Conservation (phyloP, 2,329 filamentous ascomycete species). For the Fusarium circinatum region DNA sequence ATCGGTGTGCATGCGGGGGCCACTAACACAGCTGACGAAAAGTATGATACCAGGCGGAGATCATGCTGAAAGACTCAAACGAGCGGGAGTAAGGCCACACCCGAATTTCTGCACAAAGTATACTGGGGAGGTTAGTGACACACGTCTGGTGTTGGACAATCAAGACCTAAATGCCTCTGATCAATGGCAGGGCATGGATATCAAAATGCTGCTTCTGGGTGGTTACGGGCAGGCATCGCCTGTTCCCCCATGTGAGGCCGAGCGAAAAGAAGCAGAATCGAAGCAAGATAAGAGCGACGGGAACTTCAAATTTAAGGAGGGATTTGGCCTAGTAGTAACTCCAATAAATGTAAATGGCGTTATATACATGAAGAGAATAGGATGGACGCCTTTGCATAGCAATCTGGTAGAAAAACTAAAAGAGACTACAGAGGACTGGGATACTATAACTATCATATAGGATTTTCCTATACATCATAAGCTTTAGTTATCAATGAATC, state of each 20-base stretch:
- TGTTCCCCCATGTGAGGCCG: too few relatives aligned
- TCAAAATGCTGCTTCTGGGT: not conserved
- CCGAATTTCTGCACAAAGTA: not conserved
- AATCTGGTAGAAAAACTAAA: fast-evolving
- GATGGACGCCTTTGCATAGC: fast-evolving
- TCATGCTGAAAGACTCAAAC: fast-evolving
- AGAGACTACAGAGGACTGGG: fast-evolving
- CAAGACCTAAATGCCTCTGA: fast-evolving
- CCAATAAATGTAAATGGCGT: fast-evolving
- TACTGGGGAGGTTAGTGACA: too few relatives aligned
- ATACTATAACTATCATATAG: not conserved
- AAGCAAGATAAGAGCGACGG: too few relatives aligned
- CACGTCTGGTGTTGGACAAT: too few relatives aligned
- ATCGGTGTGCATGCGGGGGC: fast-evolving
- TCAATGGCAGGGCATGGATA: not conserved
- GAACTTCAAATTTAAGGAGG: too few relatives aligned
- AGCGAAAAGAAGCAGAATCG: too few relatives aligned
- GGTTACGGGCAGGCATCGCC: too few relatives aligned
- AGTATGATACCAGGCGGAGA: fast-evolving
- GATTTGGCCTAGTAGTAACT: fast-evolving
- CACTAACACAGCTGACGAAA: fast-evolving
- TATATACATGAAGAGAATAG: not conserved
- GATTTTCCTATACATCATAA: not conserved
- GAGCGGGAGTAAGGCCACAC: fast-evolving
- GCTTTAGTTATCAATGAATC: not conserved